Evolutionary conservation across 805 yeast species (phyloP), one percentile per base, ranked within the genome.

Genomic region (Teunomyces lycoperdinae): DNA sequence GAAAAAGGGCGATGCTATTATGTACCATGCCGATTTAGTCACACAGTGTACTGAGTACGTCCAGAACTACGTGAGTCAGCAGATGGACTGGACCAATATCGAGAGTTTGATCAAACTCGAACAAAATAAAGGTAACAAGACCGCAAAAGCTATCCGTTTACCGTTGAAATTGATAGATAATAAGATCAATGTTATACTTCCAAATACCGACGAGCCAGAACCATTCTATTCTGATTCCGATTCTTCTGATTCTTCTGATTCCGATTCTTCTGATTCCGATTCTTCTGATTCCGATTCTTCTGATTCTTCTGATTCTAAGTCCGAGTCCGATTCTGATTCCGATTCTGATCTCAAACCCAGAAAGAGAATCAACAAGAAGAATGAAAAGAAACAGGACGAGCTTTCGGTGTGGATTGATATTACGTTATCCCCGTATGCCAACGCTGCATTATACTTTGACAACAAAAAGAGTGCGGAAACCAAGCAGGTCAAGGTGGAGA

Each of bases 31-130:
- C 4, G 82, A 81, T 26, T 55, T 80, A 24, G 89, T 91, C 4
- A 94, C 86, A 43, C 79, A 80, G 13, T 89, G 94, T 42, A 84
- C 80, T 50, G 64, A 61, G 6, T 84, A 87, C 2, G 87, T 92
- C 4, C 85, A 84, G 49, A 69, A 73, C 1, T 67, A 89, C 46
- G 52, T 90, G 4, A 83, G 85, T 47, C 94, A 88, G 60, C 91
- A 88, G 53, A 88, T 89, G 89, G 97, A 92, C 62, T 92, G 99
- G 99, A 79, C 80, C 38, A 85, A 89, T 50, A 91, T 91, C 52
- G 96, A 87, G 61, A 81, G 83, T 52, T 67, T 86, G 48, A 83
- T 92, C 44, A 69, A 77, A 42, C 74, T 82, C 44, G 96, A 92
- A 59, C 84, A 88, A 56, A 65, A 71, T 1, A 78, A 84, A 55